Conservation (phyloP, 179 eudicot genomes). For the Vitellaria paradoxa region DNA sequence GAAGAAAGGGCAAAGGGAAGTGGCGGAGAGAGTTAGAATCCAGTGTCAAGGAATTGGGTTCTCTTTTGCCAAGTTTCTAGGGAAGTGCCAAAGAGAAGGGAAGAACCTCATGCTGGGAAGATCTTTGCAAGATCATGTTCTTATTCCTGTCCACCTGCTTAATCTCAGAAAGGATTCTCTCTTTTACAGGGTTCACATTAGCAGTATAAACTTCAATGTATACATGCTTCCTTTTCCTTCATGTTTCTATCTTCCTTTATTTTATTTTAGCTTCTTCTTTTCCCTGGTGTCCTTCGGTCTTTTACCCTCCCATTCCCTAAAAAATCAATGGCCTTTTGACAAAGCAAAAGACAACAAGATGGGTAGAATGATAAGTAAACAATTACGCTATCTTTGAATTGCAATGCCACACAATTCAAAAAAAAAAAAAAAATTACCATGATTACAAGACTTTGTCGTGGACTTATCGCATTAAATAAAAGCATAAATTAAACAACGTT, state of each 20-base stretch:
- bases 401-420: too few relatives aligned
- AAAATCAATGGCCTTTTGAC: conserved; percentile 24
- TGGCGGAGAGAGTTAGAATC: too few relatives aligned
- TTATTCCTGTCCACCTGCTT: conserved; percentile 28
- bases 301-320: conserved; percentile 14
- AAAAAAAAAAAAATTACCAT: too few relatives aligned
- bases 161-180: too few relatives aligned
- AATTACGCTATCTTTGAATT: neutral
- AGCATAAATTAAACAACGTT: too few relatives aligned
- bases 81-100: conserved; percentile 13
- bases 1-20: too few relatives aligned
- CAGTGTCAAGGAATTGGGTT: conserved; percentile 29
- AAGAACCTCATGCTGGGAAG: conserved; percentile 29
- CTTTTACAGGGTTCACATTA: too few relatives aligned
- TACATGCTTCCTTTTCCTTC: conserved; percentile 29
- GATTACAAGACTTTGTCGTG: too few relatives aligned
- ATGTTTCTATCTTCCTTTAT: neutral
- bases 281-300: conserved; percentile 11
- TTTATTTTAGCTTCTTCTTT: neutral
- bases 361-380: neutral
- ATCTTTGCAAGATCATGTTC: conserved; percentile 43
- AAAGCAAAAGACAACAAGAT: conserved; percentile 21
- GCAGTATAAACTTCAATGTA: neutral
- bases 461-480: too few relatives aligned
- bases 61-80: conserved; percentile 15